Percentiles rank a stretch among this genome's conserved stretches.
Conservation (phyloP, 2,329 filamentous ascomycete species). For the Aplosporella prunicola region DNA sequence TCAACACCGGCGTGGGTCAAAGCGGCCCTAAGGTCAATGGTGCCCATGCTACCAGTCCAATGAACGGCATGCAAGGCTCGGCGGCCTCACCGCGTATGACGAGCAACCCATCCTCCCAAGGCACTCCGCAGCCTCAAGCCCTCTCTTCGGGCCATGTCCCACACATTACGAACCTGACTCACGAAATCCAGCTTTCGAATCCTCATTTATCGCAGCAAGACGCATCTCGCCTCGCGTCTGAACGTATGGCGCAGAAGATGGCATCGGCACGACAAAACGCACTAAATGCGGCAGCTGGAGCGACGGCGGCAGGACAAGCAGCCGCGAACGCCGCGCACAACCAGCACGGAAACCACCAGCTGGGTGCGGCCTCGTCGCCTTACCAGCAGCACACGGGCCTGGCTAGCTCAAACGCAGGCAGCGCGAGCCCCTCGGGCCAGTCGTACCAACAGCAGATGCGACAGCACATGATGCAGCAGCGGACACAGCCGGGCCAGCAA, state of each 20-base stretch:
- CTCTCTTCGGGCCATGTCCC: conserved; percentile 11
- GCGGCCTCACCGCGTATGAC: conserved; percentile 7
- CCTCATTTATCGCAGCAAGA: conserved; percentile 4
- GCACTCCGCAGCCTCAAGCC: conserved; percentile 3
- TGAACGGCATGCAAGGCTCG: conserved; percentile 9
- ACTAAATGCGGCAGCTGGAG: conserved; percentile 24
- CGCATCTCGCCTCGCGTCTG: conserved; percentile 5
- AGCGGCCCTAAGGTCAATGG: conserved; percentile 7
- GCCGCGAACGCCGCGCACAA: conserved; percentile 1
- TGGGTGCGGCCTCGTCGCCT: conserved; percentile 6
- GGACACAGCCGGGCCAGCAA: conserved; percentile 17
- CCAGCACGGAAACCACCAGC: no score
- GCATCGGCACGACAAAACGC: conserved; percentile 14
- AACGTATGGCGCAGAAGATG: conserved; percentile 8
- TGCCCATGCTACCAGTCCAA: neutral
- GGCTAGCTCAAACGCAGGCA: conserved; percentile 4
- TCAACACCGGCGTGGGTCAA: conserved; percentile 3
- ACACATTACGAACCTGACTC: conserved; percentile 7
- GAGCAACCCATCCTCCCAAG: neutral
- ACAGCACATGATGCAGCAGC: conserved; percentile 27
- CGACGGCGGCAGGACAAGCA: neutral
- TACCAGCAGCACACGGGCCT: conserved; percentile 9
- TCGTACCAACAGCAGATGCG: conserved; percentile 27
- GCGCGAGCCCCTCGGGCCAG: conserved; percentile 6
- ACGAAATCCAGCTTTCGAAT: conserved; percentile 8